Evolutionary conservation across 2,329 filamentous ascomycete species (phyloP).

Genomic region (Thyridium curvatum): DNA sequence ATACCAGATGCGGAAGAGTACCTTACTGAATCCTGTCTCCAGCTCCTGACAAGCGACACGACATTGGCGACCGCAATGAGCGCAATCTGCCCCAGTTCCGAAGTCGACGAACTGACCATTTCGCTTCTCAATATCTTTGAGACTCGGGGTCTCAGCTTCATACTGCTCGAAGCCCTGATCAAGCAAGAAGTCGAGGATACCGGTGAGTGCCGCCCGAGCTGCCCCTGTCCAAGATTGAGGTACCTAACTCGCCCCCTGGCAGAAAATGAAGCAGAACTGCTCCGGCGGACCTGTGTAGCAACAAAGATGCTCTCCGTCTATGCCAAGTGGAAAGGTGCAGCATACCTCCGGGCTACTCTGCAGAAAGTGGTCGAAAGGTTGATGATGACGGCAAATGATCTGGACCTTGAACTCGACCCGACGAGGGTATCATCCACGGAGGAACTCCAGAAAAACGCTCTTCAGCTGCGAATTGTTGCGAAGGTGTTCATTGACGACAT

Average conservation of each 20-base stretch:
- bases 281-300: slow-evolving; percentile 64
- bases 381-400: slow-evolving; percentile 59
- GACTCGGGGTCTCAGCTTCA: slow-evolving; percentile 55
- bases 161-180: slow-evolving; percentile 59
- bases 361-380: slow-evolving; percentile 62
- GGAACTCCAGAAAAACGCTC: slow-evolving; percentile 59
- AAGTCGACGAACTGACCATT: slow-evolving; percentile 64
- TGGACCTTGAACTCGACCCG: slow-evolving; percentile 63
- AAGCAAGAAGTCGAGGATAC: slow-evolving; percentile 65
- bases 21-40: slow-evolving; percentile 2
- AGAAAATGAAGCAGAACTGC: slow-evolving; percentile 62
- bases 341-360: slow-evolving; percentile 57
- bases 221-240: neutral
- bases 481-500: slow-evolving; percentile 69
- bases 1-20: neutral
- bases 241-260: neutral
- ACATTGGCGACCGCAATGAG: slow-evolving; percentile 58
- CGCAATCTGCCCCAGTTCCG: slow-evolving; percentile 58
- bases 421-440: slow-evolving; percentile 52
- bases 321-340: slow-evolving; percentile 63
- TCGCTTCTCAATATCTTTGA: slow-evolving; percentile 66
- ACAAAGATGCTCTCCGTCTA: slow-evolving; percentile 68
- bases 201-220: slow-evolving; percentile 27
- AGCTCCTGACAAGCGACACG: slow-evolving; percentile 57
- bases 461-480: slow-evolving; percentile 60